Conservation (phyloP, 352 stramenopile genomes). For the Lagenidium sp. region DNA sequence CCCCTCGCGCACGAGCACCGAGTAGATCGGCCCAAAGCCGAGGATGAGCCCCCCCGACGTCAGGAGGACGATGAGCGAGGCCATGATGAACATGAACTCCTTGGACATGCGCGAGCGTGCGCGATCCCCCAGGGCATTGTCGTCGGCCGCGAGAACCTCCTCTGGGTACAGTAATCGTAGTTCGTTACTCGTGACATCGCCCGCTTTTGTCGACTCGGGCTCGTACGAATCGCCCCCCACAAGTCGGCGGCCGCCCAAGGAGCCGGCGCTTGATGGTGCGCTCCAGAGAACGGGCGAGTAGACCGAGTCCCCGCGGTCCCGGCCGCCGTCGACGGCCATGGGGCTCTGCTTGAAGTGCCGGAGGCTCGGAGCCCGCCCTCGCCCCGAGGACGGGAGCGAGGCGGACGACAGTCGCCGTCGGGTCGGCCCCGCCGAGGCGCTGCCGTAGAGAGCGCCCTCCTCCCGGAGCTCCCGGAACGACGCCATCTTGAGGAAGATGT, state of each 20-base stretch:
- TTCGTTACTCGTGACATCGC: neutral
- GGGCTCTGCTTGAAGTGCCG: conserved; percentile 3
- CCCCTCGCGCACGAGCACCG: conserved; percentile 43
- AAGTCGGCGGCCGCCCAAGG: too few relatives aligned
- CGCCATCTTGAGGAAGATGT: conserved; percentile 37
- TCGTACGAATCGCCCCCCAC: neutral
- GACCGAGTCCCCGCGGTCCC: conserved; percentile 1
- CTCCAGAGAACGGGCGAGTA: conserved; percentile 1
- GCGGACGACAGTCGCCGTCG: conserved; percentile 8
- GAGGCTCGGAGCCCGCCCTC: conserved; percentile 8
- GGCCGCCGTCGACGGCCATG: neutral
- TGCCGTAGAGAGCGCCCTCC: conserved; percentile 4
- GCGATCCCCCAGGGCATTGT: neutral
- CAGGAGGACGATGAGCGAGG: conserved; percentile 43
- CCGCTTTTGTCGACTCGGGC: neutral
- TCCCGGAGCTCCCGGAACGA: conserved; percentile 25
- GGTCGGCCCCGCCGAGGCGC: conserved; percentile 4
- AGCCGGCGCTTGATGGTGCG: neutral
- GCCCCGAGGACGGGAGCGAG: conserved; percentile 12
- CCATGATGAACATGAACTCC: conserved; percentile 53
- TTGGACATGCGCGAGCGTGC: conserved; percentile 30
- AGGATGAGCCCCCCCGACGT: conserved; percentile 66
- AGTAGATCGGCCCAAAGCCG: conserved; percentile 73
- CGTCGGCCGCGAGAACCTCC: neutral
- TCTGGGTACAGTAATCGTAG: conserved; percentile 2